Conservation (phyloP, 352 stramenopile species). For the Pythium insidiosum region DNA sequence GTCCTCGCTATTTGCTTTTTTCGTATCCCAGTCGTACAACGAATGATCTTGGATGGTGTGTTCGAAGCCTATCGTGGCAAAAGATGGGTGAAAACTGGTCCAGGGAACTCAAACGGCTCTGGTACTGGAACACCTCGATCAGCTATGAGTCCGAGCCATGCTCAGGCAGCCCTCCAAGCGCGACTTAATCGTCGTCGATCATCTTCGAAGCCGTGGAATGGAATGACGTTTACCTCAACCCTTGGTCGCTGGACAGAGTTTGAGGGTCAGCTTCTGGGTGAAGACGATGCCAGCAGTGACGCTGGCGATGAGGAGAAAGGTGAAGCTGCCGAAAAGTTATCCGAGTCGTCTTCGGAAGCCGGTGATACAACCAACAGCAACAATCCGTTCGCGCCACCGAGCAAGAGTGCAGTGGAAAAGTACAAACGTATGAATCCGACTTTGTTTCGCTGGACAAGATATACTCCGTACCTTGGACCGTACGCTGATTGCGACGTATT, state of each 20-base stretch:
- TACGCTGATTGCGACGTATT: slow-evolving; percentile 58
- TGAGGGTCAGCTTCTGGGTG: slow-evolving; percentile 28
- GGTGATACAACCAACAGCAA: slow-evolving; percentile 14
- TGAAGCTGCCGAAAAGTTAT: slow-evolving; percentile 17
- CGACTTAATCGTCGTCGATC: slow-evolving; percentile 23
- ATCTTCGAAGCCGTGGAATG: slow-evolving; percentile 36
- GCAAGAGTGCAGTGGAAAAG: slow-evolving; percentile 19
- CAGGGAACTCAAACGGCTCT: too few relatives aligned
- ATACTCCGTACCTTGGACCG: slow-evolving; percentile 40
- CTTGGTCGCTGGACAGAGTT: slow-evolving; percentile 55
- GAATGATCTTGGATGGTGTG: slow-evolving; percentile 42
- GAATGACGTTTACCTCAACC: slow-evolving; percentile 42
- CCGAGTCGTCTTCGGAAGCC: slow-evolving; percentile 12
- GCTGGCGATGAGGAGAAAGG: slow-evolving; percentile 15
- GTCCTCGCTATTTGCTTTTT: slow-evolving; percentile 68
- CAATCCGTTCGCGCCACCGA: slow-evolving; percentile 14
- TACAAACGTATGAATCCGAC: slow-evolving; percentile 50
- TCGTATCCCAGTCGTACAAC: slow-evolving; percentile 44
- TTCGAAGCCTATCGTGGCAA: slow-evolving; percentile 41
- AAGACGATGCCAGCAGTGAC: slow-evolving; percentile 15
- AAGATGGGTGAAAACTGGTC: slow-evolving; percentile 35
- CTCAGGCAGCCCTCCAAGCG: too few relatives aligned
- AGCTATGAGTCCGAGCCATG: too few relatives aligned
- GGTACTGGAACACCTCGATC: too few relatives aligned
- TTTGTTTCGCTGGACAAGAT: slow-evolving; percentile 50